Evolutionary conservation across 208 protist species (phyloP).

Genomic region (Acanthamoeba quina): DNA sequence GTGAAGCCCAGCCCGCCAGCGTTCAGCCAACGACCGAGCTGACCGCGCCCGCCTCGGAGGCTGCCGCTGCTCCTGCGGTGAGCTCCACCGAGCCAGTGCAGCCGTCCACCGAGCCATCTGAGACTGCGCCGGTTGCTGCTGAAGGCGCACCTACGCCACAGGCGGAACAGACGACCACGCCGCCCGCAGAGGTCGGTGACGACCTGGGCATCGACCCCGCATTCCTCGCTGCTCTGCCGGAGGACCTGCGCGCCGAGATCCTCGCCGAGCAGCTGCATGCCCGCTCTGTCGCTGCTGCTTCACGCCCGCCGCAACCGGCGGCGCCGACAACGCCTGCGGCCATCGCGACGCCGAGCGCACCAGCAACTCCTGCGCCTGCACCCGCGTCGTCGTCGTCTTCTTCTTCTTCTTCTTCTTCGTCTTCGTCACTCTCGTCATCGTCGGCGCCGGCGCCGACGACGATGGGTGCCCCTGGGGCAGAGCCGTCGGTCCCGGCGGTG

Average conservation of each 20-base stretch:
- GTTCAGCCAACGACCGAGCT: neutral
- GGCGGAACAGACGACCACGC: neutral
- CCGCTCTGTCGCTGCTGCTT: constrained; percentile 1
- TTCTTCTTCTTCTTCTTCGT: neutral
- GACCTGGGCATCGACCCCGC: constrained; percentile 91
- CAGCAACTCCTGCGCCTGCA: neutral
- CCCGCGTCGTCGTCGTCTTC: neutral
- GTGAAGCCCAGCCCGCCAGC: neutral
- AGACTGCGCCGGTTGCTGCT: too few relatives aligned
- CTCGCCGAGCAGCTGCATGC: constrained; percentile 86
- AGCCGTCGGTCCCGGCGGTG: neutral
- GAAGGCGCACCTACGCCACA: neutral
- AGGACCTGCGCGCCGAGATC: constrained; percentile 93
- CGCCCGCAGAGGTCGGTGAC: neutral
- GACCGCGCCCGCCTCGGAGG: neutral
- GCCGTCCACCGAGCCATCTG: neutral
- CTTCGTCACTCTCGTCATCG: neutral
- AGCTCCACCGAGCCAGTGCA: too few relatives aligned
- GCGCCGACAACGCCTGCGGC: neutral
- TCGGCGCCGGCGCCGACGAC: neutral
- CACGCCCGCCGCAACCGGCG: neutral
- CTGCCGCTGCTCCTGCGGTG: too few relatives aligned
- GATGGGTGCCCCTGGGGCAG: neutral
- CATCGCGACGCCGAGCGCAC: neutral
- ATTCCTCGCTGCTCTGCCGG: constrained; percentile 94